These are phyloP conservation scores for Stentor coeruleus DNA, from an alignment of 73 alveolate species.

Conservation along the genomic window DNA sequence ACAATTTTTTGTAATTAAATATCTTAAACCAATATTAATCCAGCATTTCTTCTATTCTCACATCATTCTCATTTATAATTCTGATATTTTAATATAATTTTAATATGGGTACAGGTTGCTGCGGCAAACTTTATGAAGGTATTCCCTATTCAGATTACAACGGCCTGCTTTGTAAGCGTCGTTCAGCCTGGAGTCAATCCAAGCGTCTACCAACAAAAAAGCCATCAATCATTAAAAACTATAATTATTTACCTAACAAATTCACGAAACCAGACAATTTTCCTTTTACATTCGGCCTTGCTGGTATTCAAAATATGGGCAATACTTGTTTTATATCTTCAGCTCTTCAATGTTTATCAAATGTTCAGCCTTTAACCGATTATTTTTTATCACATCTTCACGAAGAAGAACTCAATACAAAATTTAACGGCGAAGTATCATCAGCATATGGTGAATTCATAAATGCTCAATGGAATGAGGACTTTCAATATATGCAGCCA, in stretches of 20 bases:
- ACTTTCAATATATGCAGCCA: constrained; percentile 60
- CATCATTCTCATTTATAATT: too few species aligned
- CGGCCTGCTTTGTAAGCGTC: too few species aligned
- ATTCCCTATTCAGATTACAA: too few species aligned
- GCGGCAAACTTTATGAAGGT: not conserved
- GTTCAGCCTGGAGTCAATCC: too few species aligned
- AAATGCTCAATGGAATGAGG: constrained; percentile 63
- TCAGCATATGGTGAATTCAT: constrained; percentile 52
- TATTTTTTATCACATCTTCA: constrained; percentile 57
- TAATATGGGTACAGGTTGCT: not conserved
- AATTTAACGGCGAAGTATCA: constrained; percentile 58
- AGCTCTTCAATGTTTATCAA: constrained; percentile 84
- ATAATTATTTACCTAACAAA: not conserved
- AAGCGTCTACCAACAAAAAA: not conserved
- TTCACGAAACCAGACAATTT: not conserved
- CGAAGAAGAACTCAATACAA: constrained; percentile 46
- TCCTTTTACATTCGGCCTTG: constrained; percentile 44
- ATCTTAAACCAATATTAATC: too few species aligned
- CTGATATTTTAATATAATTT: not conserved
- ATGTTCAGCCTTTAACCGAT: constrained; percentile 83
- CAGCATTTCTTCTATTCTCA: too few species aligned
- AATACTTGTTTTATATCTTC: constrained; percentile 93
- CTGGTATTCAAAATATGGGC: constrained; percentile 88
- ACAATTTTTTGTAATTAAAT: too few species aligned
- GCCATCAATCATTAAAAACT: not conserved